Evolutionary conservation across 148 eudicot genomes (phyloP).

Genomic region (Vaccinium myrtillus): DNA sequence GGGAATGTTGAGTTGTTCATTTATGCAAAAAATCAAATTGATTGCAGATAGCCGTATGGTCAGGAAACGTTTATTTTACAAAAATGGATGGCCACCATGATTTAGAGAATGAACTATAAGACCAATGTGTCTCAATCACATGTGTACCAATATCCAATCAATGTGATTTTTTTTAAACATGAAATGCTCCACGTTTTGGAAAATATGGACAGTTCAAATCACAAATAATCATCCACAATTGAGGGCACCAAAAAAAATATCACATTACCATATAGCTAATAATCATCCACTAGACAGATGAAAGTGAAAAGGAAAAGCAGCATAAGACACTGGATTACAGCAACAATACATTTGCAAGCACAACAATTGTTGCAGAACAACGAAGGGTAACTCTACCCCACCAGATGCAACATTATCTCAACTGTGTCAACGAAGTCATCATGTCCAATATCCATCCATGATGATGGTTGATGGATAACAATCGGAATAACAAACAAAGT

Average conservation of each 20-base stretch:
- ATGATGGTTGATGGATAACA: not conserved
- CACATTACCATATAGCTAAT: not conserved
- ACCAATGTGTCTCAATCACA: too few relatives aligned
- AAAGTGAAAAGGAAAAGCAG: not conserved
- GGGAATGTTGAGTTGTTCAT: too few relatives aligned
- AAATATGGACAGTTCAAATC: too few relatives aligned
- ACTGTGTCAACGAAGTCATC: not conserved
- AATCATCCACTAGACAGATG: not conserved
- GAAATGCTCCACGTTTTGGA: too few relatives aligned
- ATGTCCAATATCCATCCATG: not conserved
- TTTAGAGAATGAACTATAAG: too few relatives aligned
- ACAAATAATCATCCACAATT: too few relatives aligned
- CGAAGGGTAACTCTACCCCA: not conserved
- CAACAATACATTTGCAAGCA: slow-evolving; percentile 4
- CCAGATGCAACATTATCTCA: not conserved
- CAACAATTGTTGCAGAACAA: not conserved
- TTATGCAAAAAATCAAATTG: too few relatives aligned
- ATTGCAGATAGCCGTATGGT: too few relatives aligned
- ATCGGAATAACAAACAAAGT: not conserved
- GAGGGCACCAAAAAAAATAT: not conserved
- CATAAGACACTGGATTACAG: not conserved
- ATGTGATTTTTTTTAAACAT: too few relatives aligned
- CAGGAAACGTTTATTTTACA: too few relatives aligned
- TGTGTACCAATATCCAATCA: too few relatives aligned
- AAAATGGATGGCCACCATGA: too few relatives aligned